These are phyloP conservation scores for Neurospora terricola DNA, from an alignment of 495 filamentous ascomycete genomes.

Conservation along the genomic window DNA sequence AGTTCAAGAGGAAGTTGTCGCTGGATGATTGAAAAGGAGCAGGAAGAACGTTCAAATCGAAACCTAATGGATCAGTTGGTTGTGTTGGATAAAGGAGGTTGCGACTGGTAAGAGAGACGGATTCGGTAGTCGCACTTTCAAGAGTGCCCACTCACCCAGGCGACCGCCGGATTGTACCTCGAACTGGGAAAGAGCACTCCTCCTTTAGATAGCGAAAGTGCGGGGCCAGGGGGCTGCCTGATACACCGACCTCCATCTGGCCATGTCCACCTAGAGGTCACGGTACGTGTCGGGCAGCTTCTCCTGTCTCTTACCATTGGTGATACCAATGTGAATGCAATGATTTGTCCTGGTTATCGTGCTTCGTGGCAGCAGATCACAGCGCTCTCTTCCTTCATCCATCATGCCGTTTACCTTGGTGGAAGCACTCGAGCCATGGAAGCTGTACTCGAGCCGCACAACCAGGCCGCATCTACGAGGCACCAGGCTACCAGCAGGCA, in stretches of 20 bases:
- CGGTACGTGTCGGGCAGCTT: background rate
- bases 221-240: background rate
- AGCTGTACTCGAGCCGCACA: background rate
- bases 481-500: background rate
- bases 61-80: background rate
- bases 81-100: background rate
- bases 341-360: background rate
- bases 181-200: background rate
- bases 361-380: background rate
- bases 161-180: background rate
- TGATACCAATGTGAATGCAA: background rate
- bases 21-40: background rate
- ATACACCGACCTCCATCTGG: background rate
- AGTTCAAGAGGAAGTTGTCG: background rate
- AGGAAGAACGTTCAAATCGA: background rate
- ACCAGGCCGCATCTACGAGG: background rate
- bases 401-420: background rate
- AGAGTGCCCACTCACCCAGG: background rate
- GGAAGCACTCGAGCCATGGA: background rate
- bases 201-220: background rate
- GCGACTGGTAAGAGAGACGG: background rate
- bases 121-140: background rate
- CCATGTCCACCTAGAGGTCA: background rate
- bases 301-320: background rate
- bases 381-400: background rate